phyloP scores from a whole-genome alignment of 106 monocot species.

The Triglochin maritima region DNA sequence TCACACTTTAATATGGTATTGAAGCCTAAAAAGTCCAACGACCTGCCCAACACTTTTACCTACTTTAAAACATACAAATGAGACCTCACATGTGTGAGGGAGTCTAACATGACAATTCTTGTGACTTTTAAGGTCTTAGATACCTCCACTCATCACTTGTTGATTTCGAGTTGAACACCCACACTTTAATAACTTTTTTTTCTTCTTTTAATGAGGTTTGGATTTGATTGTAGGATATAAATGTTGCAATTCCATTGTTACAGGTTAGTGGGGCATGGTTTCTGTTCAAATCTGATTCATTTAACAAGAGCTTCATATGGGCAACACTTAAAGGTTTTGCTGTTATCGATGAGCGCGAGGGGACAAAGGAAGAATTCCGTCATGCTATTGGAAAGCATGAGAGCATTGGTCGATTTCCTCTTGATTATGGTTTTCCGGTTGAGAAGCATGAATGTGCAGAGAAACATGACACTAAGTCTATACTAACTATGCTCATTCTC shows the following conservation, averaged over 20 bases:
- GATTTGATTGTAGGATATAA: background rate
- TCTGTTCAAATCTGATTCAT: slow-evolving; percentile 78
- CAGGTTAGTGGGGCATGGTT: slow-evolving; percentile 86
- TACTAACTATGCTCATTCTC: slow-evolving; percentile 81
- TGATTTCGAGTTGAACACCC: too few relatives aligned
- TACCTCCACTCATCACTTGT: background rate
- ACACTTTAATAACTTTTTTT: background rate
- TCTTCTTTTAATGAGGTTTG: background rate
- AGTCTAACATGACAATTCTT: background rate
- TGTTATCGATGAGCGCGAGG: slow-evolving; percentile 89
- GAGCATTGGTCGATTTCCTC: slow-evolving; percentile 12
- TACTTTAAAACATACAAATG: too few relatives aligned
- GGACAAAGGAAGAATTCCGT: slow-evolving; percentile 74
- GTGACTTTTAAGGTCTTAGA: background rate
- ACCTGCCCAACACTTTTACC: background rate
- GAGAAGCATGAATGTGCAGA: slow-evolving; percentile 12
- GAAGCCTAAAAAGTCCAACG: too few relatives aligned
- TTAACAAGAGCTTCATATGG: slow-evolving; percentile 62
- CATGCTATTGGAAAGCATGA: slow-evolving; percentile 80
- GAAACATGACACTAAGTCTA: slow-evolving; percentile 26
- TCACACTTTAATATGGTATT: too few relatives aligned
- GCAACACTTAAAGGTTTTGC: slow-evolving; percentile 82
- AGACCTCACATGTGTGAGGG: too few relatives aligned
- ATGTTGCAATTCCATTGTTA: slow-evolving; percentile 2
- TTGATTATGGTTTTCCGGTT: slow-evolving; percentile 7